Base-by-base conservation (phyloP, 495 filamentous ascomycete genomes). In the Penicillium silybi region DNA sequence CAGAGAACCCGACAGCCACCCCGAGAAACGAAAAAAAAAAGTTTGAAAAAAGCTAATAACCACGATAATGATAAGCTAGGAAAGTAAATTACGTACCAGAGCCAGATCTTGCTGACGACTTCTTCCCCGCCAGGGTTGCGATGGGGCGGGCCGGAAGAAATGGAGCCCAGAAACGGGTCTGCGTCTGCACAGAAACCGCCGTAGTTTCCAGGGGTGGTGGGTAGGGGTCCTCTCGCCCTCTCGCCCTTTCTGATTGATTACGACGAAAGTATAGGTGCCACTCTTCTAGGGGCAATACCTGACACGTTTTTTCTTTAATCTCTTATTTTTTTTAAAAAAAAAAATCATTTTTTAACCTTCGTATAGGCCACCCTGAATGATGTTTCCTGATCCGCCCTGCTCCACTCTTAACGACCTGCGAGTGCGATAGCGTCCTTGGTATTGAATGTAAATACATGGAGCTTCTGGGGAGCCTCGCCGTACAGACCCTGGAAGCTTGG, bases 401-500 rank as follows among this genome's bases (percentile, higher is more conserved):
- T 47, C 54, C 54, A 57, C 49, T 53, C 13, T 34, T 10, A 39
- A 39, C 37, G 37, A 48, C 46, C 53, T 37, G 54, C 32, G 47
- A 52, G 54, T 52, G 38, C 44, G 54, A 55, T 54, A 53, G 56
- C 43, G 38, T 44, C 22, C 34, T 51, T 45, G 34, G 42, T 48
- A 47, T 53, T 39, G 48, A 48, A 43, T 50, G 45, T 20, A 56
- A 54, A 42, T 53, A 46, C 42, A 26, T 41, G 40, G 50, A 58
- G 50, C 48, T 53, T 58, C 53, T 54, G 48, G 52, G 47, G 52
- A 54, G 53, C 53, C 53, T 59, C 53, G 58, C 48, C 44, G 40
- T 48, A 52, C 51, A 57, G 56, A 65, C 60, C 60, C 60, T 65
- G 54, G 62, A 61, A 65, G 63, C 63, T 65, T 63, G 63, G 63